phyloP scores from a whole-genome alignment of 2,329 filamentous ascomycete genomes.

The Hypoxylon rubiginosum region DNA sequence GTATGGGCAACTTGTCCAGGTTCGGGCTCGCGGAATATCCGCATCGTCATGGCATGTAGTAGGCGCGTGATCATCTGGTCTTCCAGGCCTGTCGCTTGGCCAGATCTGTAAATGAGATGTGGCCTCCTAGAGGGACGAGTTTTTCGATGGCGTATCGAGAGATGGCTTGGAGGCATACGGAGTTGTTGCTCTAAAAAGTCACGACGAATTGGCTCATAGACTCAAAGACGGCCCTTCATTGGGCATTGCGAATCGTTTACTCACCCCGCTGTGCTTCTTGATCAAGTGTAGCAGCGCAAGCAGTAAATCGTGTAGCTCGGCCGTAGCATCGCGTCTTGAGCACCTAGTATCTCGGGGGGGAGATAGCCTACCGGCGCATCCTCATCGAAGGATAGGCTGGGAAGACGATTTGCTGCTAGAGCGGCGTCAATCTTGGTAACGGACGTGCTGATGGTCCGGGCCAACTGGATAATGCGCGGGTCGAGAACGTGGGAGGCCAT shows the following conservation, averaged over 20 bases:
- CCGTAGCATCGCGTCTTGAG: no score
- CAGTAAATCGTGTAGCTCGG: not conserved
- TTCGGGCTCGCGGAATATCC: constrained; percentile 51
- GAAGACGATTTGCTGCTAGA: not conserved
- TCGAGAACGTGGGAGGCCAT: no score
- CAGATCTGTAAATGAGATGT: not conserved
- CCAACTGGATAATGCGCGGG: not conserved
- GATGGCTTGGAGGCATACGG: not conserved
- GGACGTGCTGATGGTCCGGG: not conserved
- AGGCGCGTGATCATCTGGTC: constrained; percentile 8
- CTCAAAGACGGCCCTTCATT: no score
- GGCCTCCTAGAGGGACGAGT: not conserved
- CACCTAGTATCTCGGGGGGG: no score
- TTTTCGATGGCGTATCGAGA: not conserved
- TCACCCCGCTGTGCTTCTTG: not conserved
- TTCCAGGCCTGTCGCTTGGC: not conserved
- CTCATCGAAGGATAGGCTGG: not conserved
- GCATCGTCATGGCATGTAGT: constrained; percentile 40
- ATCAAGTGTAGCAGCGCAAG: not conserved
- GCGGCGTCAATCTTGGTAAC: not conserved
- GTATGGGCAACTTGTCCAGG: constrained; percentile 43
- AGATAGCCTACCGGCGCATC: not conserved
- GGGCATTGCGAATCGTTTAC: no score
- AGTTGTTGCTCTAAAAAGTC: no score
- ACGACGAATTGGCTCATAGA: no score